These are phyloP conservation scores for Perkinsus chesapeaki DNA, from an alignment of 169 alveolate species.

Conservation along the genomic window DNA sequence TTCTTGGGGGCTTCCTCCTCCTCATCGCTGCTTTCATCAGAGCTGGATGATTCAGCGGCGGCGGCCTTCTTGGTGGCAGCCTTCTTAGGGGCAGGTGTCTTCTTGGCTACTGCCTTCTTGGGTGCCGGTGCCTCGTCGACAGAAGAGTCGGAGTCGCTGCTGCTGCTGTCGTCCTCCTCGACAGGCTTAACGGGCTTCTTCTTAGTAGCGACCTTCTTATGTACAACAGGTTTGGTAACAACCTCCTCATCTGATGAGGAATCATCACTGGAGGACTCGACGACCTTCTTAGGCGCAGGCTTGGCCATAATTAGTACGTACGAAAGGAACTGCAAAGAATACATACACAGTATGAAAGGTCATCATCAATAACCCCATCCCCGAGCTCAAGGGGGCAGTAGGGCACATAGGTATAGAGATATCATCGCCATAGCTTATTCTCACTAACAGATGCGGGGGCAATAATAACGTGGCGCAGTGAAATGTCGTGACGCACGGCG, in stretches of 20 bases:
- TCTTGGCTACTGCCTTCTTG: background rate
- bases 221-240: background rate
- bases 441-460: background rate
- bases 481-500: background rate
- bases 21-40: background rate
- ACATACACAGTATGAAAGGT: background rate
- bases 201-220: background rate
- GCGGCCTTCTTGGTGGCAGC: background rate
- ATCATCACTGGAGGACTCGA: background rate
- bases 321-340: background rate
- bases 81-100: background rate
- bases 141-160: conserved; percentile 1
- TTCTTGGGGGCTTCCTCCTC: background rate
- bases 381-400: background rate
- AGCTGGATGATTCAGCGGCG: background rate
- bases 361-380: background rate
- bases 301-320: background rate
- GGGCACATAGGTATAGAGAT: background rate
- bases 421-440: background rate
- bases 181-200: background rate
- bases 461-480: background rate
- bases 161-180: background rate
- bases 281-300: conserved; percentile 5
- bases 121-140: background rate
- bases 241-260: conserved; percentile 2